A percentile compares a stretch with the other conserved stretches of the same genome.
These are phyloP conservation scores for Xylaria bambusicola DNA, from an alignment of 495 filamentous ascomycete genomes.

Conservation along the genomic window DNA sequence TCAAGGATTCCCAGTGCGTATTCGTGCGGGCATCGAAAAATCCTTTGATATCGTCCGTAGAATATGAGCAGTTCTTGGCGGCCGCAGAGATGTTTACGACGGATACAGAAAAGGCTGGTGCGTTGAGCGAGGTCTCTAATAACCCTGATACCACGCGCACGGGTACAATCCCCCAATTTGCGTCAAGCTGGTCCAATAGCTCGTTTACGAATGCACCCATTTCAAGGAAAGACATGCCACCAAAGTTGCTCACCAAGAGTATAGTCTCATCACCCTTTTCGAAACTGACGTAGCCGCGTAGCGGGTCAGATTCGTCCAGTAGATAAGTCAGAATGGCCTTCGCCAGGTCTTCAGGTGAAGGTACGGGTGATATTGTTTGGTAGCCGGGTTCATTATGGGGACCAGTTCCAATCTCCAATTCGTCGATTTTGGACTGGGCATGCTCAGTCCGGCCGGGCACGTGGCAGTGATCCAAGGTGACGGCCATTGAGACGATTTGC, in stretches of 20 bases:
- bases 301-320: conserved; percentile 56
- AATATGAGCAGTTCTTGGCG: conserved; percentile 45
- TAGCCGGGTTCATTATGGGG: conserved; percentile 66
- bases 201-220: conserved; percentile 58
- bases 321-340: conserved; percentile 55
- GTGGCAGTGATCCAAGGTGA: conserved; percentile 64
- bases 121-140: conserved; percentile 64
- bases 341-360: conserved; percentile 55
- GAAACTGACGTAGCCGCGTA: conserved; percentile 62
- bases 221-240: conserved; percentile 63
- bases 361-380: conserved; percentile 56
- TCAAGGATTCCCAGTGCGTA: conserved; percentile 52
- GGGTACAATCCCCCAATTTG: conserved; percentile 47
- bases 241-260: conserved; percentile 63
- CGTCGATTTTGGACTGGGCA: conserved; percentile 47
- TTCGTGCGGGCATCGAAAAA: conserved; percentile 57
- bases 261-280: conserved; percentile 54
- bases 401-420: conserved; percentile 60
- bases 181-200: conserved; percentile 50
- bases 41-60: conserved; percentile 50
- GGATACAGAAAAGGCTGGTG: conserved; percentile 62
- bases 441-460: conserved; percentile 61
- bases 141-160: conserved; percentile 54
- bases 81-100: conserved; percentile 58
- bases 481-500: conserved; percentile 61